Evolutionary conservation across 768 basidiomycete species (phyloP), one percentile per base, ranked within the genome.

Genomic region (Boletellus ananas): DNA sequence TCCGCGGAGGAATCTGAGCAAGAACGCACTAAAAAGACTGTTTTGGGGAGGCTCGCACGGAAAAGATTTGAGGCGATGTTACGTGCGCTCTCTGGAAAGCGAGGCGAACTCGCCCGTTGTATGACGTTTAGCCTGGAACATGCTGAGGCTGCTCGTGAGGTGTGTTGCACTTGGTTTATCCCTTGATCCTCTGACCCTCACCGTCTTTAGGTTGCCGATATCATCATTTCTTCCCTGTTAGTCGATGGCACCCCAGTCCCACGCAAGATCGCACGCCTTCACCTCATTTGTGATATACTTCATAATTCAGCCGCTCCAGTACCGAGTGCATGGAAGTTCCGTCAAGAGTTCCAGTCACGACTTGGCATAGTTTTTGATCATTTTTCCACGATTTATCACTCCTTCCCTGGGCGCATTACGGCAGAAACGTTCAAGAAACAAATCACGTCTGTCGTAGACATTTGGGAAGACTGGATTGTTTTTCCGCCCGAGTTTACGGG

Each of bases 401-500:
- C 94, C 8, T 97, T 98, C 66, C 92, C 94, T 3, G 95, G 95
- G 2, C 79, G 92, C 43, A 94, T 99, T 66, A 95, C 94, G 2
- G 95, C 95, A 12, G 94, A 98, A 57, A 85, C 87, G 1, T 99
- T 98, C 78, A 94, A 89, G 72, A 87, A 86, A 57, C 92, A 97
- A 68, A 91, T 98, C 51, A 84, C 82, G 6, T 73, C 84, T 8
- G 83, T 98, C 16, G 78, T 98, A 6, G 94, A 97, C 61, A 86
- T 97, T 27, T 97, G 96, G 94, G 96, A 97, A 63, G 87, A 96
- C 65, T 95, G 94, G 94, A 94, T 98, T 50, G 90, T 97, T 29
- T 98, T 98, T 64, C 78, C 90, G 45, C 88, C 87, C 3, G 90
- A 94, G 47, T 90, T 88, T 60, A 94, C 89, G 0, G 62, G 76